phyloP scores from a whole-genome alignment of 2,329 filamentous ascomycete species.

The Pochonia chlamydosporia region DNA sequence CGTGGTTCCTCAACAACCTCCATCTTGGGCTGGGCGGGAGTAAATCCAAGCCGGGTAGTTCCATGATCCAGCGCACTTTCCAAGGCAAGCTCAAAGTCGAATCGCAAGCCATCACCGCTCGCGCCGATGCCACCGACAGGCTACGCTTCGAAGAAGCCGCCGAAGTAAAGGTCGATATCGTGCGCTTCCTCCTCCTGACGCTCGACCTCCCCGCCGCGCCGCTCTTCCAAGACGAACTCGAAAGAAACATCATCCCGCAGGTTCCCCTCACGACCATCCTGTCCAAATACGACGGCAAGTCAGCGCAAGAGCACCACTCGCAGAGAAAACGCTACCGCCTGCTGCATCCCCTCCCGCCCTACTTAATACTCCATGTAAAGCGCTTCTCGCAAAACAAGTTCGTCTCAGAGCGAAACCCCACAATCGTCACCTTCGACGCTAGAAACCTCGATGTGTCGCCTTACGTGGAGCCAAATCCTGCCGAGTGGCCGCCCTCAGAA shows the following conservation, averaged over 20 bases:
- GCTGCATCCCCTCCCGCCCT: slow-evolving; percentile 84
- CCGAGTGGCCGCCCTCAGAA: slow-evolving; percentile 63
- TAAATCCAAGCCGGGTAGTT: slow-evolving; percentile 76
- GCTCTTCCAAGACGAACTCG: slow-evolving; percentile 90
- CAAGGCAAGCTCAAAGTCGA: slow-evolving; percentile 90
- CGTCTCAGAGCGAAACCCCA: slow-evolving; percentile 90
- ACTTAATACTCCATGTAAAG: slow-evolving; percentile 91
- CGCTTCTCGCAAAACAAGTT: slow-evolving; percentile 97
- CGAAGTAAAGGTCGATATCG: slow-evolving; percentile 68
- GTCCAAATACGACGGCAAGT: slow-evolving; percentile 86
- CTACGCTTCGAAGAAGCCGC: slow-evolving; percentile 90
- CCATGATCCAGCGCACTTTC: slow-evolving; percentile 87
- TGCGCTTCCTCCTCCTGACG: slow-evolving; percentile 85
- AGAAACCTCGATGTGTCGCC: slow-evolving; percentile 78
- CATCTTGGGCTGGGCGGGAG: slow-evolving; percentile 88
- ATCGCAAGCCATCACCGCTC: slow-evolving; percentile 87
- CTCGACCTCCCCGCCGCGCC: slow-evolving; percentile 88
- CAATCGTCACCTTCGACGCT: slow-evolving; percentile 93
- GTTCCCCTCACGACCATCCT: slow-evolving; percentile 78
- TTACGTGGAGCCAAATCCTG: slow-evolving; percentile 83
- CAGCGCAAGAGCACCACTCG: slow-evolving; percentile 81
- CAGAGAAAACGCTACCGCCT: slow-evolving; percentile 86
- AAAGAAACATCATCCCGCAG: slow-evolving; percentile 94
- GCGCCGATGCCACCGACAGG: slow-evolving; percentile 79
- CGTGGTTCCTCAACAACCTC: slow-evolving; percentile 95